Conservation (phyloP, 106 monocot species). For the Allium cepa region DNA sequence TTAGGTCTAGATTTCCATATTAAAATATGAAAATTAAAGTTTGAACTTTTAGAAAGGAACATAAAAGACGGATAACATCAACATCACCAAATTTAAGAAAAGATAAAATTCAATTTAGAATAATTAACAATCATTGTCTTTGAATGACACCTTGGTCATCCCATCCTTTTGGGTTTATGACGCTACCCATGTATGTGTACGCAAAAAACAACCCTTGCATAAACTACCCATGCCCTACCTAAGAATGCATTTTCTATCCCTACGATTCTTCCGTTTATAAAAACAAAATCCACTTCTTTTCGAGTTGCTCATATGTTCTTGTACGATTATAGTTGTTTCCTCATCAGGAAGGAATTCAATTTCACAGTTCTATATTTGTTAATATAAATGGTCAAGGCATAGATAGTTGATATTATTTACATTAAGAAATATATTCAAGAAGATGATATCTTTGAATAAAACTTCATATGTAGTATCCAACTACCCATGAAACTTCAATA, state of each 20-base stretch:
- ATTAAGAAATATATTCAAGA: too few species aligned
- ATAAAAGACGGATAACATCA: too few species aligned
- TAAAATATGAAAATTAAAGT: too few species aligned
- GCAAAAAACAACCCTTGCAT: slow-evolving; percentile 45
- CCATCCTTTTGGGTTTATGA: slow-evolving; percentile 52
- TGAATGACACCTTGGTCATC: slow-evolving; percentile 28
- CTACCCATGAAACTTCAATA: too few species aligned
- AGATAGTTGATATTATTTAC: too few species aligned
- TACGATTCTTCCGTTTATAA: slow-evolving; percentile 35
- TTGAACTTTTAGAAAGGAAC: too few species aligned
- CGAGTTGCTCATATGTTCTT: slow-evolving; percentile 15
- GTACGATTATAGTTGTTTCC: slow-evolving; percentile 46
- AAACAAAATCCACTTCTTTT: slow-evolving; percentile 39
- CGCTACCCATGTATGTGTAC: slow-evolving; percentile 42
- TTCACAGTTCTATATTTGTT: slow-evolving; percentile 21
- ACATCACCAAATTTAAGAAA: too few species aligned
- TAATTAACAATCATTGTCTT: slow-evolving; percentile 9
- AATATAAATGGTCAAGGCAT: too few species aligned
- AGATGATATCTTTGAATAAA: too few species aligned
- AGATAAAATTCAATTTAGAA: too few species aligned
- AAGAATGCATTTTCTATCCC: slow-evolving; percentile 38
- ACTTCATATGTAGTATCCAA: too few species aligned
- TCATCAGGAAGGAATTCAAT: slow-evolving; percentile 35
- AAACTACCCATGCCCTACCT: slow-evolving; percentile 25
- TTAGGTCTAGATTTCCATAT: too few species aligned